Conservation (phyloP, 1,284 basidiomycete species). For the Tylopilus orsonianus region DNA sequence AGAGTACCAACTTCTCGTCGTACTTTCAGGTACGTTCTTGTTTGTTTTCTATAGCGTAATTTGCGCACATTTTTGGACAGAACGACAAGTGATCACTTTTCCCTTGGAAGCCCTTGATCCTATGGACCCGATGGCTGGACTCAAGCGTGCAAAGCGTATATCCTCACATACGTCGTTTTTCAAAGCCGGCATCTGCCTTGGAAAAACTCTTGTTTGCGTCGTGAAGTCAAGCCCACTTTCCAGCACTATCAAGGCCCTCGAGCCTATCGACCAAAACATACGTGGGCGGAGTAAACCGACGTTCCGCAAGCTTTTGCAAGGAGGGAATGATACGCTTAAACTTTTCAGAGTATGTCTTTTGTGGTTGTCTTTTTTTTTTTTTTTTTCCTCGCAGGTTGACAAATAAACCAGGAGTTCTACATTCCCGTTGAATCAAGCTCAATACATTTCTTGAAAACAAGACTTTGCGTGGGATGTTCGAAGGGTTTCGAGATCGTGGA, state of each 20-base stretch:
- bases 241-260: conserved; percentile 96
- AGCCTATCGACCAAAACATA: conserved; percentile 90
- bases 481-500: conserved; percentile 99
- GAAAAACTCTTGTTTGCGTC: conserved; percentile 94
- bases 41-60: neutral
- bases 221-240: conserved; percentile 95
- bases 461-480: conserved; percentile 95
- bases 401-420: conserved; percentile 81
- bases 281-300: conserved; percentile 88
- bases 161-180: conserved; percentile 98
- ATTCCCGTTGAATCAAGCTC: conserved; percentile 97
- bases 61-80: conserved; percentile 40
- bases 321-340: conserved; percentile 92
- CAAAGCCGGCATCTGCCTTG: conserved; percentile 93
- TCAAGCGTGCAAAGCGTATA: conserved; percentile 94
- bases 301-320: conserved; percentile 91
- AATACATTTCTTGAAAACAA: conserved; percentile 97
- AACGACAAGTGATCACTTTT: conserved; percentile 95
- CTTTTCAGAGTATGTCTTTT: conserved; percentile 77
- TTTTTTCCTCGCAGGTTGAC: conserved; percentile 5
- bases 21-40: conserved; percentile 75
- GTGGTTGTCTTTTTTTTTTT: neutral
- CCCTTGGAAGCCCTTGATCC: conserved; percentile 92
- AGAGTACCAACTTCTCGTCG: conserved; percentile 93
- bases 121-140: conserved; percentile 84